These are phyloP conservation scores for Vitis vinifera DNA, from an alignment of 164 flowering plant genomes.

Conservation along the genomic window ASM3070453v1 NC_081808.1:772001-772500, in stretches of 20 bases:
- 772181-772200: slow-evolving; percentile 75
- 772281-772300: slow-evolving; percentile 43
- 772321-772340: slow-evolving; percentile 39
- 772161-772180: slow-evolving; percentile 77
- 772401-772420: not conserved
- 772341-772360: slow-evolving; percentile 37
- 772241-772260: slow-evolving; percentile 57
- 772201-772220: slow-evolving; percentile 72
- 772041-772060: slow-evolving; percentile 59
- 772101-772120: slow-evolving; percentile 72
- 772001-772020: slow-evolving; percentile 62
- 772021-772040: slow-evolving; percentile 78
- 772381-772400: no score
- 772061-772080: slow-evolving; percentile 74
- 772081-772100: slow-evolving; percentile 79
- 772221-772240: slow-evolving; percentile 55
- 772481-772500: not conserved
- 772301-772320: slow-evolving; percentile 42
- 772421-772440: not conserved
- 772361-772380: slow-evolving; percentile 13
- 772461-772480: not conserved
- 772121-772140: slow-evolving; percentile 76
- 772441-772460: not conserved
- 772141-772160: slow-evolving; percentile 53
- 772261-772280: slow-evolving; percentile 56